Evolutionary conservation across 139 green algal species (phyloP).

Genomic region (Yamagishiella unicocca): DNA sequence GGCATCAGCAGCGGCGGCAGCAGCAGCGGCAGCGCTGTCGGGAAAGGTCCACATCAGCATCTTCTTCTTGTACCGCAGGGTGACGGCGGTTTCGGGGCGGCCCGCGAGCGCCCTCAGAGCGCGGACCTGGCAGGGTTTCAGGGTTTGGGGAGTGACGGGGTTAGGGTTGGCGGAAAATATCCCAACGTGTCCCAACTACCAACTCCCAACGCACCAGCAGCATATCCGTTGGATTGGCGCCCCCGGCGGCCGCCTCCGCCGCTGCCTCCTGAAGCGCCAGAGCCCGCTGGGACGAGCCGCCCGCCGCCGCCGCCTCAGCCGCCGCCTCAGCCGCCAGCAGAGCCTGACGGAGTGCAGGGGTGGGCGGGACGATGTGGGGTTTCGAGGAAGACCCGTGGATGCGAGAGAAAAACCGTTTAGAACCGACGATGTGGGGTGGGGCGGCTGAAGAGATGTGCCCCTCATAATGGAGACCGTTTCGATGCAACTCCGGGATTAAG

Average conservation of each 20-base stretch:
- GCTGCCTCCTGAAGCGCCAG: neutral
- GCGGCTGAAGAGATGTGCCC: too few species aligned
- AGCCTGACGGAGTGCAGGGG: neutral
- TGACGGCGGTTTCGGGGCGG: neutral
- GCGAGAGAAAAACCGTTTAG: too few species aligned
- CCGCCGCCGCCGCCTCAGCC: neutral
- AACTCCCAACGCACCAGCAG: neutral
- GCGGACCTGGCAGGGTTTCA: conserved; percentile 19
- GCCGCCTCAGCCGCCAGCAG: conserved; percentile 1
- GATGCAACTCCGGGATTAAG: too few species aligned
- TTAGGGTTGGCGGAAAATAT: neutral
- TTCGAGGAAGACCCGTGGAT: too few species aligned
- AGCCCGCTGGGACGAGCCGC: neutral
- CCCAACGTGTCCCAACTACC: neutral
- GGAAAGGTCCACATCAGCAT: conserved; percentile 64
- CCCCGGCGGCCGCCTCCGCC: neutral
- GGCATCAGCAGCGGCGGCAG: neutral
- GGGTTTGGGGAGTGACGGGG: neutral
- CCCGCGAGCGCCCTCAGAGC: conserved; percentile 45
- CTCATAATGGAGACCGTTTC: too few species aligned
- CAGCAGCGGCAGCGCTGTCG: neutral
- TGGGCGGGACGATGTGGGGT: too few species aligned
- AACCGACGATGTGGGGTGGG: too few species aligned
- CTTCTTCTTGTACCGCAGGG: conserved; percentile 77
- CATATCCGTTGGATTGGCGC: neutral